A percentile compares a stretch with the other conserved stretches of the same genome.
Conservation (phyloP, 352 stramenopile species). For the Sclerospora graminicola region DNA sequence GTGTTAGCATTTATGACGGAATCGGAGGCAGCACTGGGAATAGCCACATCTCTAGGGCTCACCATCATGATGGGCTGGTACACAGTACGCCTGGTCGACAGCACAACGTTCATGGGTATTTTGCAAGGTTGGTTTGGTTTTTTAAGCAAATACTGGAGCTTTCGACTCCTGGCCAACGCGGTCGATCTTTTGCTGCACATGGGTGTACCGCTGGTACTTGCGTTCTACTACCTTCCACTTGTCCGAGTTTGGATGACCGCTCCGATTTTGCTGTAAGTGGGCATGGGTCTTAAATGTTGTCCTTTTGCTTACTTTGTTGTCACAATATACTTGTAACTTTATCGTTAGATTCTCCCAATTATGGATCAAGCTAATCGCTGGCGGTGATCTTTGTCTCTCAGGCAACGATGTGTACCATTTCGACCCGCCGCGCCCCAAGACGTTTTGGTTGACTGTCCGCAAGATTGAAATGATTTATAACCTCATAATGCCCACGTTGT, state of each 20-base stretch:
- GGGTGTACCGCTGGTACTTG: constrained; percentile 27
- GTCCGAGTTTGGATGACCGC: constrained; percentile 38
- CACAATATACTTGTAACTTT: neutral
- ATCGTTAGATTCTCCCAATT: constrained; percentile 36
- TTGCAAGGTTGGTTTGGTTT: constrained; percentile 40
- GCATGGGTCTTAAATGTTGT: neutral
- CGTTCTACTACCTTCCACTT: constrained; percentile 32
- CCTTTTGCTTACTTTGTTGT: neutral
- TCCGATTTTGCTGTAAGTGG: constrained; percentile 32
- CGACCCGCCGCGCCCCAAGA: constrained; percentile 29
- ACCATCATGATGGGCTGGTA: constrained; percentile 56
- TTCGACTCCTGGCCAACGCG: constrained; percentile 26
- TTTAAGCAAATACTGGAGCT: constrained; percentile 23
- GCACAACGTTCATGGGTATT: constrained; percentile 34
- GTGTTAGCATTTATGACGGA: constrained; percentile 22
- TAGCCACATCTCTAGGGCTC: constrained; percentile 31
- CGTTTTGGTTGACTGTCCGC: constrained; percentile 27
- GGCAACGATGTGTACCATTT: constrained; percentile 39
- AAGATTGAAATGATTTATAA: constrained; percentile 41
- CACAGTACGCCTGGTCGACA: constrained; percentile 30
- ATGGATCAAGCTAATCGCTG: constrained; percentile 33
- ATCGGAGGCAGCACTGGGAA: constrained; percentile 26
- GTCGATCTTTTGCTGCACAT: constrained; percentile 36
- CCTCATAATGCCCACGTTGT: constrained; percentile 25
- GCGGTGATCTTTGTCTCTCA: constrained; percentile 23